Conservation (phyloP, 495 filamentous ascomycete genomes). For the Mytilinidion resinicola region DNA sequence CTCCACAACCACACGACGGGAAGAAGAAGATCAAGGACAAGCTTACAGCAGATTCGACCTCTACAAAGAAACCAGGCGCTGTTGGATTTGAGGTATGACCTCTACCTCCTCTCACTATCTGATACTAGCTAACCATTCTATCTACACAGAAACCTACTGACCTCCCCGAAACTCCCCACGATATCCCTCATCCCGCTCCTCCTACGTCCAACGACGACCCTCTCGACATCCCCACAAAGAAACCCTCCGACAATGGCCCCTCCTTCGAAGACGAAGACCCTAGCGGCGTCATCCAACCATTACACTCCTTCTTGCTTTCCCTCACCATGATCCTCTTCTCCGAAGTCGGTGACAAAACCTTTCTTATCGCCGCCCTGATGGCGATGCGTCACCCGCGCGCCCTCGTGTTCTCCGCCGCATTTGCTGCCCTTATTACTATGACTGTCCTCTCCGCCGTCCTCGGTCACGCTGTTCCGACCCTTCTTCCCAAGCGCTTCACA, state of each 20-base stretch:
- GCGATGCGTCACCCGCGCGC: conserved; percentile 95
- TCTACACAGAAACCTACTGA: conserved; percentile 67
- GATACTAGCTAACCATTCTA: conserved; percentile 17
- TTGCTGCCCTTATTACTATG: conserved; percentile 85
- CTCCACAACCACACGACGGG: conserved; percentile 72
- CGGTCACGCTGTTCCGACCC: conserved; percentile 84
- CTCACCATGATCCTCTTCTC: conserved; percentile 97
- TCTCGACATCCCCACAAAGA: conserved; percentile 48
- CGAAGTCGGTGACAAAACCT: conserved; percentile 97
- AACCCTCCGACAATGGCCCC: conserved; percentile 31
- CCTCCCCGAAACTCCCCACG: conserved; percentile 72
- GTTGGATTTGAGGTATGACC: conserved; percentile 61
- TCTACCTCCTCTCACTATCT: neutral
- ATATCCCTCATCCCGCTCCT: conserved; percentile 68
- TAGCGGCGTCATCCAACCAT: conserved; percentile 62
- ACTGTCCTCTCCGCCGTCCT: conserved; percentile 94
- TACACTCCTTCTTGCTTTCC: conserved; percentile 89
- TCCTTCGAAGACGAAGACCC: conserved; percentile 42
- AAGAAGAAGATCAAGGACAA: conserved; percentile 47
- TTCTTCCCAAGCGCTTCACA: conserved; percentile 84
- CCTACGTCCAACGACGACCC: conserved; percentile 51
- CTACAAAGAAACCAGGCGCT: conserved; percentile 35
- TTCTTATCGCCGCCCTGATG: conserved; percentile 95
- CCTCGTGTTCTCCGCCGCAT: conserved; percentile 90
- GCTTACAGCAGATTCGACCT: conserved; percentile 35